A percentile compares a stretch with the other conserved stretches of the same genome.
Evolutionary conservation across 2,329 filamentous ascomycete genomes (phyloP).

Genomic region (Cladosporium sphaerospermum): DNA sequence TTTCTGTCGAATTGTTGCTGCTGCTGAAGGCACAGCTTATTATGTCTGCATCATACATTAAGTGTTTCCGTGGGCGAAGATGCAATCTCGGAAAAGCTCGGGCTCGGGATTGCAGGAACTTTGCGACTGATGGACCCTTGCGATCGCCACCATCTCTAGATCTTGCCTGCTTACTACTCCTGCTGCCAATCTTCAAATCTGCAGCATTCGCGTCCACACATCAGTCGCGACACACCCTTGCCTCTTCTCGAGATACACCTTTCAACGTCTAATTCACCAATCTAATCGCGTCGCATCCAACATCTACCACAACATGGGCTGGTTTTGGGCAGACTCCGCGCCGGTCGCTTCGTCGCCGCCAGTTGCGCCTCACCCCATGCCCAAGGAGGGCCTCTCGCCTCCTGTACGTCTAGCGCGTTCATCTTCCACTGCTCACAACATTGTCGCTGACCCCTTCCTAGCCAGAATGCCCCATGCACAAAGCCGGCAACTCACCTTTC

Average conservation of each 20-base stretch:
- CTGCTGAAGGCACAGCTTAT: background rate
- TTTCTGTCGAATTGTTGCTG: background rate
- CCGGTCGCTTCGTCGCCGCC: constrained; percentile 25
- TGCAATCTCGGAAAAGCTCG: constrained; percentile 3
- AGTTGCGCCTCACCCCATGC: constrained; percentile 43
- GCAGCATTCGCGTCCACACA: background rate
- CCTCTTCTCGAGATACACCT: too few species aligned
- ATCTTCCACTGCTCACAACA: background rate
- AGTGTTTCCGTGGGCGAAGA: background rate
- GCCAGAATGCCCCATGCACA: constrained; percentile 67
- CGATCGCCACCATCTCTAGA: constrained; percentile 5
- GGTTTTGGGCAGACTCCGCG: constrained; percentile 61
- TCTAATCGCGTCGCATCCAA: background rate
- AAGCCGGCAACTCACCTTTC: constrained; percentile 32
- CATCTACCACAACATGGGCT: constrained; percentile 50
- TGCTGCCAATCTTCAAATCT: background rate
- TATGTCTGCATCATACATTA: background rate
- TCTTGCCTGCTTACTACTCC: background rate
- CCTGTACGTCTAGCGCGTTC: constrained; percentile 42
- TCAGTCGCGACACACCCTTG: background rate
- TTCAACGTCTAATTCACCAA: too few species aligned
- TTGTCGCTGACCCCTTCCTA: constrained; percentile 31
- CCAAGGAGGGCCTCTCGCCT: constrained; percentile 42
- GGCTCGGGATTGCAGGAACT: background rate
- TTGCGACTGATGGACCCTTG: background rate